Evolutionary conservation across 2,329 filamentous ascomycete species (phyloP), one percentile per base, ranked within the genome.

Genomic region (Sclerotinia sclerotiorum): DNA sequence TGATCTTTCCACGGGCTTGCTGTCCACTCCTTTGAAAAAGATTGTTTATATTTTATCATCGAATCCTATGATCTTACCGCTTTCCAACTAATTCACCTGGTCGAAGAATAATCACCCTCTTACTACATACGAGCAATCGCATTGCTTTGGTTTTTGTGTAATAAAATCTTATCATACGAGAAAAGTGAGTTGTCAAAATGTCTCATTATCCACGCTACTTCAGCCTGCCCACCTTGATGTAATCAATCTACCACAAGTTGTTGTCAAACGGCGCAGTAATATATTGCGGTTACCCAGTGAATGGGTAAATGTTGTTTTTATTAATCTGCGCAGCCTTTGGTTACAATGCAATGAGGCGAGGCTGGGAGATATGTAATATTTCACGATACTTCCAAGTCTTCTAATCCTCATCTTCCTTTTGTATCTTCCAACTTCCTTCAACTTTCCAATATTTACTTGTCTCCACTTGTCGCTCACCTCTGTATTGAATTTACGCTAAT

Each of bases 121-220:
- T 6, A 65, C 27, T 6, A 65, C 27, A 24, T 6, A 65, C 29
- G 35, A 65, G 51, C 42, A 42, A 24, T 65, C 39, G 42, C 51
- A 46, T 65, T 55, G 62, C 62, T 63, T 63, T 24, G 54, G 29
- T 32, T 61, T 29, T 46, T 55, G 49, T 65, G 48, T 44, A 65
- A 29, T 56, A 55, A 65, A 42, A 42, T 21, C 49, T 32, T 32
- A 55, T n/a, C 62, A 65, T 58, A 65, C 52, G 52, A 67, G 57
- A 42, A 42, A 42, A 17, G 66, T 68, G 49, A 68, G 66, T 64
- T 64, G 51, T 68, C 66, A 68, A 57, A 46, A 56, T 65, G 62
- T 65, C 62, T 65, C 63, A 58, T 56, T 49, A 39, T 3, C 21
- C 10, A 19, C 29, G 10, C 44, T 13, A 27, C 49, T 63, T 51